These are phyloP conservation scores for Fraxinus excelsior DNA, from an alignment of 257 asterid genomes.

Conservation along the genomic window DNA sequence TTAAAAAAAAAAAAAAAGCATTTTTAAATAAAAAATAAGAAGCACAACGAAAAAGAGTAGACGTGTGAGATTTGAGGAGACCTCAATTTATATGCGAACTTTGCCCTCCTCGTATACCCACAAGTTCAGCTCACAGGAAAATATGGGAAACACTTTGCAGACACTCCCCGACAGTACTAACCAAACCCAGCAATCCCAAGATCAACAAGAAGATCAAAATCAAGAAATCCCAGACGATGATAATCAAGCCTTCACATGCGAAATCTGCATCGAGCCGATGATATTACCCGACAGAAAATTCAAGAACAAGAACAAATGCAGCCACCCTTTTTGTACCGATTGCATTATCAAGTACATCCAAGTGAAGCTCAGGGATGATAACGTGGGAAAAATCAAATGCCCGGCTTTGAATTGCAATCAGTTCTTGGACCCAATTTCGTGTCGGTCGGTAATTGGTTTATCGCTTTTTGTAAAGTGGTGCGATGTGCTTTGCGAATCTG, in stretches of 20 bases:
- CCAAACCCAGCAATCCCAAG: neutral
- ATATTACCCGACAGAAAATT: slow-evolving; percentile 18
- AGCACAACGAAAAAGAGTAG: neutral
- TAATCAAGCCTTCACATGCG: slow-evolving; percentile 47
- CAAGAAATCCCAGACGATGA: slow-evolving; percentile 13
- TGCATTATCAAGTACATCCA: slow-evolving; percentile 65
- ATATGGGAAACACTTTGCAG: slow-evolving; percentile 41
- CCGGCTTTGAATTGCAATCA: slow-evolving; percentile 55
- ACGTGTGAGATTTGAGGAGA: neutral
- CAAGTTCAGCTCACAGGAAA: slow-evolving; percentile 12
- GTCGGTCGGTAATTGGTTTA: slow-evolving; percentile 41
- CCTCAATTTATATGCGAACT: neutral
- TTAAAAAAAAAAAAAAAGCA: too few relatives aligned
- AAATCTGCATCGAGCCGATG: slow-evolving; percentile 64
- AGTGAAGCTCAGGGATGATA: slow-evolving; percentile 58
- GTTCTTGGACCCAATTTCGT: too few relatives aligned
- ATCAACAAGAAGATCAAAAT: neutral
- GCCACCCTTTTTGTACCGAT: slow-evolving; percentile 65
- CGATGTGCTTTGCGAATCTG: slow-evolving; percentile 59
- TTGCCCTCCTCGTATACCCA: slow-evolving; percentile 17
- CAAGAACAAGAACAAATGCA: slow-evolving; percentile 29
- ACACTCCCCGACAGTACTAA: slow-evolving; percentile 25
- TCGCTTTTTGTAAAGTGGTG: slow-evolving; percentile 64
- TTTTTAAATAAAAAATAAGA: too few relatives aligned
- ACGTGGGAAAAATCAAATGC: slow-evolving; percentile 50